Percentiles rank a stretch among this genome's conserved stretches.
Evolutionary conservation across 1,284 basidiomycete genomes (phyloP).

Genomic region (Tremellales sp.): DNA sequence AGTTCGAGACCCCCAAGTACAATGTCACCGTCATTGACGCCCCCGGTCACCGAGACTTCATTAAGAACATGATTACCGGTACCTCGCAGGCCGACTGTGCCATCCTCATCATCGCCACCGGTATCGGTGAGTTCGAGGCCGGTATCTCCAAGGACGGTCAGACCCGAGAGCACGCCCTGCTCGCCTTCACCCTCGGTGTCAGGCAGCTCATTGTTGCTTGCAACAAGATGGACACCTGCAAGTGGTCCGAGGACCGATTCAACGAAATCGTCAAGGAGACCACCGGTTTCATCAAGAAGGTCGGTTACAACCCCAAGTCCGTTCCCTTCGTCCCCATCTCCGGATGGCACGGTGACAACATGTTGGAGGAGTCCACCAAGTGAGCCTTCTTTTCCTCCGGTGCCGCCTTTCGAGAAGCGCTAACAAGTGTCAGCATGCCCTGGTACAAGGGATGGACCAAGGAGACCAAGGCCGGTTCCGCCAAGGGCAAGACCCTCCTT

Average conservation of each 20-base stretch:
- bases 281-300: conserved; percentile 95
- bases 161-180: conserved; percentile 99
- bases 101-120: conserved; percentile 98
- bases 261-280: conserved; percentile 99
- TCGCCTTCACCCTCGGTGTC: conserved; percentile 99
- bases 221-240: conserved; percentile 66
- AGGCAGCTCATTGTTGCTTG: conserved; percentile 99
- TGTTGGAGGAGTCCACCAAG: conserved; percentile 96
- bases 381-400: conserved; percentile 46
- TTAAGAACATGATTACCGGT: conserved; percentile 99
- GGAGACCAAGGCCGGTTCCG: conserved; percentile 87
- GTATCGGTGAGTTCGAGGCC: conserved; percentile 99
- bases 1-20: conserved; percentile 95
- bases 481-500: conserved; percentile 98
- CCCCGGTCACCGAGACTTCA: conserved; percentile 99
- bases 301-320: conserved; percentile 99
- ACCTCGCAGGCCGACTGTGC: conserved; percentile 99
- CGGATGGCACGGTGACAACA: conserved; percentile 99
- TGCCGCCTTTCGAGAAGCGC: conserved; percentile 18
- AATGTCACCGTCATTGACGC: conserved; percentile 75
- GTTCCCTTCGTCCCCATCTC: conserved; percentile 99
- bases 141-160: conserved; percentile 99
- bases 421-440: conserved; percentile 71
- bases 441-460: conserved; percentile 99
- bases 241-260: conserved; percentile 99